phyloP scores from a whole-genome alignment of 306 rosid species.

The Argentina anserina region DNA sequence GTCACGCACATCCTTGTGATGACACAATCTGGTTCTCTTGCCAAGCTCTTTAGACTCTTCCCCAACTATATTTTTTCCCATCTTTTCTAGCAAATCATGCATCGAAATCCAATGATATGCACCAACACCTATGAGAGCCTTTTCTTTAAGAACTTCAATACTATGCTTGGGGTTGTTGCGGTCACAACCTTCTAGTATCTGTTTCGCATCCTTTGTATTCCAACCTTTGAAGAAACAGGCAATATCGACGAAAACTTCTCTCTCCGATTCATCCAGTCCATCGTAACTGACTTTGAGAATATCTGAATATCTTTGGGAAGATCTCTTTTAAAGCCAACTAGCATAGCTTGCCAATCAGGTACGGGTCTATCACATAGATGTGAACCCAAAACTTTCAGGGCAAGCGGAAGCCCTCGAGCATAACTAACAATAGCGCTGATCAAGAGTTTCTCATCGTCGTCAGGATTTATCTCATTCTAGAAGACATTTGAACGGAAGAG shows the following conservation, averaged over 20 bases:
- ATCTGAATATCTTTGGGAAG: slow-evolving; percentile 28
- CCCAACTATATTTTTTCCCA: slow-evolving; percentile 25
- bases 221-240: background rate
- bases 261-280: slow-evolving; percentile 15
- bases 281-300: slow-evolving; percentile 36
- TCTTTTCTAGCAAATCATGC: slow-evolving; percentile 37
- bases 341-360: slow-evolving; percentile 30
- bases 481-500: background rate
- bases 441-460: background rate
- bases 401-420: slow-evolving; percentile 29
- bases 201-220: background rate
- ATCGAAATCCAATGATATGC: no score
- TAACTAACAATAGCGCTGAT: background rate
- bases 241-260: slow-evolving; percentile 21
- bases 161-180: background rate
- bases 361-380: slow-evolving; percentile 15
- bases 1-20: background rate
- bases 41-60: slow-evolving; percentile 22
- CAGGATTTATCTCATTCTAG: background rate
- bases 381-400: slow-evolving; percentile 38
- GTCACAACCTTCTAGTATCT: slow-evolving; percentile 2
- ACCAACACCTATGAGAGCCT: background rate
- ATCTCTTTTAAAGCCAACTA: slow-evolving; percentile 27
- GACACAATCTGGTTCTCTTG: slow-evolving; percentile 31
- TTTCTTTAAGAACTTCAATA: background rate